Percentiles rank a stretch among this genome's conserved stretches.
phyloP scores from a whole-genome alignment of 1,139 yeast species.

The Pneumocystis canis region DNA sequence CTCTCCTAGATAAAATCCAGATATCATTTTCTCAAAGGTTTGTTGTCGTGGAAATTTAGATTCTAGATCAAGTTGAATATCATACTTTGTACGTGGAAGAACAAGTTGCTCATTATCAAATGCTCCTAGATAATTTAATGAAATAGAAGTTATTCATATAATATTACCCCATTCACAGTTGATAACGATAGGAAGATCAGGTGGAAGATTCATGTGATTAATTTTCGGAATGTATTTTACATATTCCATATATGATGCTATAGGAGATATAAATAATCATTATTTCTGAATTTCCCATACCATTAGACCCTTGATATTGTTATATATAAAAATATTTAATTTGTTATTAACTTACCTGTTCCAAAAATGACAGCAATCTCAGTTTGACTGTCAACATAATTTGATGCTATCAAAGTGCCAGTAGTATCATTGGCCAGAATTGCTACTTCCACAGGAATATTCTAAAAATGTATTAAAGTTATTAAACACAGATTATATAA shows the following conservation, averaged over 20 bases:
- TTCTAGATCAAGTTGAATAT: constrained; percentile 59
- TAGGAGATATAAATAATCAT: background rate
- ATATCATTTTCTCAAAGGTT: constrained; percentile 90
- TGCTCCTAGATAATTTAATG: constrained; percentile 28
- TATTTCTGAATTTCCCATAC: constrained; percentile 47
- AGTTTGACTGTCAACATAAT: constrained; percentile 76
- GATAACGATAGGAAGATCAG: constrained; percentile 73
- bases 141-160: background rate
- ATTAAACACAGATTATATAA: background rate
- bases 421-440: constrained; percentile 95
- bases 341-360: constrained; percentile 35
- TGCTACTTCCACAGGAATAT: constrained; percentile 70
- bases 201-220: constrained; percentile 55
- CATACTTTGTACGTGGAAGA: constrained; percentile 84
- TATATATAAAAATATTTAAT: background rate
- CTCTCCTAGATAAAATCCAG: constrained; percentile 94
- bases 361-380: constrained; percentile 95
- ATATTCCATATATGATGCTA: constrained; percentile 68
- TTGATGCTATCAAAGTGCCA: constrained; percentile 91
- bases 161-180: constrained; percentile 81
- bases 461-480: constrained; percentile 18
- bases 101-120: constrained; percentile 78
- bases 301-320: constrained; percentile 22
- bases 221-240: constrained; percentile 68
- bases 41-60: constrained; percentile 97